Base-by-base conservation (phyloP, 2,329 filamentous ascomycete species). In the Hysterium pulicare region DNA sequence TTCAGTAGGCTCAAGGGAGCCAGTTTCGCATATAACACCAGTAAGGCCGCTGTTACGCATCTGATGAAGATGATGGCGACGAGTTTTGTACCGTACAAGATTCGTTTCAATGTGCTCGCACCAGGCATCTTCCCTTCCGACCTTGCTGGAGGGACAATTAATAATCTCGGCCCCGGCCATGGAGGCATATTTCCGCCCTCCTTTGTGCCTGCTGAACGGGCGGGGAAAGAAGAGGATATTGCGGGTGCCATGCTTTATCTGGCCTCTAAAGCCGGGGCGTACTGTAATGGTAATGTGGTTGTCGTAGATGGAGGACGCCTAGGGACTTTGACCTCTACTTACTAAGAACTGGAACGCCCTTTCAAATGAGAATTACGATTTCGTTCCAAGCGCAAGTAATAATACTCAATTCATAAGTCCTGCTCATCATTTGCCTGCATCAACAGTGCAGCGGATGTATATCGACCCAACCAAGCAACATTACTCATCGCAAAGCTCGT, bases 191-290 rank as follows among this genome's bases (percentile, higher is more conserved):
- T 42, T 23, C 15, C 19, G 8, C 16, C 28, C 5, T 26, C 19
- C 15, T 45, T 31, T 22, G 19, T 83, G 33, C 83, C 83, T 0
- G 65, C 81, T n/a, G 75, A 75, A 31, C 71, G 83, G 34, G 72
- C 77, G 47, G 83, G 83, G 1, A 73, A 76, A 31, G 74, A 80
- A 44, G 66, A 79, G 51, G 83, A 86, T 54, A 79, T 87, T 71
- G 79, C 75, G 1, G 82, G 83, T 1, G 71, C 79, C 36, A 74
- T 87, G 20, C 59, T 88, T 38, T 87, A 82, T 68, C 69, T 87
- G 57, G 79, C 78, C 3, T 81, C 79, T 37, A 69, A 76, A 47
- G 82, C 82, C 2, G 84, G 84, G 1, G 78, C 77, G 3, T 87
- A 84, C 59, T 70, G 78, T 52, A 86, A 86, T 60, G 84, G 83